These are phyloP conservation scores for Cynara cardunculus DNA, from an alignment of 129 eudicot genomes.

Conservation along the genomic window DNA sequence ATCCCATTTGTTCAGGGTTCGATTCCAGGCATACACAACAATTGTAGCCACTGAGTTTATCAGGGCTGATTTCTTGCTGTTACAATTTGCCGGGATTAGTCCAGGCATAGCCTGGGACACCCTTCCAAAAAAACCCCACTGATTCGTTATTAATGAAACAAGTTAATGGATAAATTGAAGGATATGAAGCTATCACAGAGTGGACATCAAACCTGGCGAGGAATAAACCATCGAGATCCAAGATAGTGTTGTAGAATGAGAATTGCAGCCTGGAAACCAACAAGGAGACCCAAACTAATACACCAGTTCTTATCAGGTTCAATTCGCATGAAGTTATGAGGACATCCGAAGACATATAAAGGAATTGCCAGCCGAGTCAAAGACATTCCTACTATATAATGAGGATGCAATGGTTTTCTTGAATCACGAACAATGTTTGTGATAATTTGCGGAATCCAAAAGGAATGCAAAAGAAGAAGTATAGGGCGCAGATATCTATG, in stretches of 20 bases:
- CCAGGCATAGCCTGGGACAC: no score
- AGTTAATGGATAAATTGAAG: neutral
- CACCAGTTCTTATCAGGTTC: slow-evolving; percentile 79
- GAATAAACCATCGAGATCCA: slow-evolving; percentile 96
- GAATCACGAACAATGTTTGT: slow-evolving; percentile 81
- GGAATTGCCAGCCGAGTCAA: slow-evolving; percentile 84
- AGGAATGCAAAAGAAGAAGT: slow-evolving; percentile 77
- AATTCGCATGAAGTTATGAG: slow-evolving; percentile 94
- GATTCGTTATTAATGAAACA: neutral
- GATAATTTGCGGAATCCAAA: slow-evolving; percentile 93
- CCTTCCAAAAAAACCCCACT: no score
- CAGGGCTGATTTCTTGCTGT: no score
- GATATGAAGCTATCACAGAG: neutral
- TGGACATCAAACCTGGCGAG: slow-evolving; percentile 69
- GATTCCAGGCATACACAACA: no score
- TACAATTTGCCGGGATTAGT: no score
- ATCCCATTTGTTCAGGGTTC: no score
- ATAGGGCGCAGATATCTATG: slow-evolving; percentile 71
- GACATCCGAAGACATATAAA: slow-evolving; percentile 87
- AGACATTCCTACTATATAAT: slow-evolving; percentile 90
- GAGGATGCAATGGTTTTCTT: slow-evolving; percentile 96
- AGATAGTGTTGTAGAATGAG: slow-evolving; percentile 92
- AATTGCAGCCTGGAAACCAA: slow-evolving; percentile 68
- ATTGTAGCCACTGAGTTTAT: no score
- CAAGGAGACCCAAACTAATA: slow-evolving; percentile 55